Evolutionary conservation across 2,329 filamentous ascomycete genomes (phyloP).

Genomic region (Fusarium burgessii): DNA sequence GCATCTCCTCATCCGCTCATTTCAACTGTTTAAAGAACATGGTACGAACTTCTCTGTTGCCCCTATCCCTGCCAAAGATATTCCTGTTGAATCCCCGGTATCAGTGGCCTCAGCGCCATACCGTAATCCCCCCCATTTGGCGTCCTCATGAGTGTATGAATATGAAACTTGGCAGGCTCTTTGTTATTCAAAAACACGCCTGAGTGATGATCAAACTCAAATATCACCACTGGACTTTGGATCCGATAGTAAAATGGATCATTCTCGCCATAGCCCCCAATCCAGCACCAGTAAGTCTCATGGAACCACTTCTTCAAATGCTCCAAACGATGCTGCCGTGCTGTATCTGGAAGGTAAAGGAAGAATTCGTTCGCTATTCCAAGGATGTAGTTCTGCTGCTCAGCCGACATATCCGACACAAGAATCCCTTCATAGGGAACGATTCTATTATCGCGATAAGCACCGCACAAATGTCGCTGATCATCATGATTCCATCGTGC

Average conservation of each 20-base stretch:
- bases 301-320: slow-evolving; percentile 66
- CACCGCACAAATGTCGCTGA: slow-evolving; percentile 81
- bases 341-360: slow-evolving; percentile 71
- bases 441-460: slow-evolving; percentile 81
- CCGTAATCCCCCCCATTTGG: slow-evolving; percentile 85
- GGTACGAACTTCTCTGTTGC: no score
- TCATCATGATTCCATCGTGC: slow-evolving; percentile 85
- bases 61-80: no score
- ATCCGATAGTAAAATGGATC: slow-evolving; percentile 84
- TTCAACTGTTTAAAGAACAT: no score
- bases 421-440: slow-evolving; percentile 79
- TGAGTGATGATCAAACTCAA: slow-evolving; percentile 85
- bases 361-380: slow-evolving; percentile 69
- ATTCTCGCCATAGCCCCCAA: slow-evolving; percentile 73
- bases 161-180: slow-evolving; percentile 82
- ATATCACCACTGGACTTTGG: slow-evolving; percentile 78
- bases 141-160: slow-evolving; percentile 78
- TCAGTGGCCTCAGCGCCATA: slow-evolving; percentile 59
- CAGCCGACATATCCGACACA: slow-evolving; percentile 60
- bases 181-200: slow-evolving; percentile 81
- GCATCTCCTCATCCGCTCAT: no score
- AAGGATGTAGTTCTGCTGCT: slow-evolving; percentile 51
- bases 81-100: slow-evolving; percentile 48
- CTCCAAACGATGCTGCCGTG: slow-evolving; percentile 66
- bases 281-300: slow-evolving; percentile 87